phyloP scores from a whole-genome alignment of 2,329 filamentous ascomycete species.

The Talaromyces sp. region DNA sequence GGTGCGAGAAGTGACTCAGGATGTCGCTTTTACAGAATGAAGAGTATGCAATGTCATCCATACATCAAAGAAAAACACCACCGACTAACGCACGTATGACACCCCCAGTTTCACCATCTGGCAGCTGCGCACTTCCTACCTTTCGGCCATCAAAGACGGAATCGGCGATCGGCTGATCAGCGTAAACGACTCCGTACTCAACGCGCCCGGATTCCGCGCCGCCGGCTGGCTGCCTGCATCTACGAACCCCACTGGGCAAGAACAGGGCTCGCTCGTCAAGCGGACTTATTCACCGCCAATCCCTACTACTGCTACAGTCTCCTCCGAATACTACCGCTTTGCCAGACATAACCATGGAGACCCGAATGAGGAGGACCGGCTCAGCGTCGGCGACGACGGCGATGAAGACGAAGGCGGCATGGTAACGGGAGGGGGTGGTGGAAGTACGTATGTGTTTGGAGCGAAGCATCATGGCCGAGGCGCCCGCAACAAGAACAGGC shows the following conservation, averaged over 20 bases:
- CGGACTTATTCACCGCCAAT: constrained; percentile 64
- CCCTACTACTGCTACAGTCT: constrained; percentile 52
- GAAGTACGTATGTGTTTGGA: constrained; percentile 51
- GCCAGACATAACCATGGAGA: constrained; percentile 26
- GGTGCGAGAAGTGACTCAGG: not conserved
- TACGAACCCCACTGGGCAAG: constrained; percentile 29
- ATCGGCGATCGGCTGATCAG: constrained; percentile 62
- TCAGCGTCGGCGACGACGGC: constrained; percentile 41
- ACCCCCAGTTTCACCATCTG: constrained; percentile 56
- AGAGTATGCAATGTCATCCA: constrained; percentile 36
- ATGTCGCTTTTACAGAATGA: constrained; percentile 50
- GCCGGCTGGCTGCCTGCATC: constrained; percentile 53
- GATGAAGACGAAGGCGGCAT: constrained; percentile 60
- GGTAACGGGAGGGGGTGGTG: constrained; percentile 53
- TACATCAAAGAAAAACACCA: not conserved
- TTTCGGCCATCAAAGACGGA: constrained; percentile 60
- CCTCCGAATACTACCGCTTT: constrained; percentile 59
- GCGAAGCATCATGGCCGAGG: constrained; percentile 32
- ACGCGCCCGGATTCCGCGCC: constrained; percentile 60
- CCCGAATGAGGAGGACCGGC: constrained; percentile 20
- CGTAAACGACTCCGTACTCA: constrained; percentile 58
- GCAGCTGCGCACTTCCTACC: constrained; percentile 60
- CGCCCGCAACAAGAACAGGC: constrained; percentile 28
- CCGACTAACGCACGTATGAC: not conserved
- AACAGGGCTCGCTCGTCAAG: constrained; percentile 45